These are phyloP conservation scores for Xylaria acuta DNA, from an alignment of 495 filamentous ascomycete genomes.

Conservation along the genomic window DNA sequence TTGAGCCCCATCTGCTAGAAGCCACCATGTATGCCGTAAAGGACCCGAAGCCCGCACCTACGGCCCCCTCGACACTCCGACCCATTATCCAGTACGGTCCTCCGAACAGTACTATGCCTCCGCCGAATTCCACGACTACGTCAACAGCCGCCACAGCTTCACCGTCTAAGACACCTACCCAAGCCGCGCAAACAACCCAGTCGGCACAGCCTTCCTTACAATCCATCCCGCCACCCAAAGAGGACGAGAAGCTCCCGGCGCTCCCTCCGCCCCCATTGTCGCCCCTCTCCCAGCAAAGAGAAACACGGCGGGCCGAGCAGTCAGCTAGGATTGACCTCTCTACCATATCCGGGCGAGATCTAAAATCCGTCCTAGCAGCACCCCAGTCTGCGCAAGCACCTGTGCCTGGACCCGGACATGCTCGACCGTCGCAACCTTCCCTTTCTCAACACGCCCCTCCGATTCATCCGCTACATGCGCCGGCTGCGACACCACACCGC, in stretches of 20 bases:
- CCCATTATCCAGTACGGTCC: conserved; percentile 77
- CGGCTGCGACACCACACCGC: conserved; percentile 28
- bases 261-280: neutral
- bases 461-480: conserved; percentile 33
- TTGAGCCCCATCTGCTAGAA: conserved; percentile 92
- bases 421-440: conserved; percentile 32
- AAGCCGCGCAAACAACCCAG: conserved; percentile 25
- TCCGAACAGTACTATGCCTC: conserved; percentile 63
- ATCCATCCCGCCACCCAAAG: neutral
- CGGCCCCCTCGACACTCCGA: conserved; percentile 50
- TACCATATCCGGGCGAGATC: conserved; percentile 33
- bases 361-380: conserved; percentile 41
- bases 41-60: conserved; percentile 60
- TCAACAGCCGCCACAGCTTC: conserved; percentile 26
- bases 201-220: neutral
- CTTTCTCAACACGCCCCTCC: conserved; percentile 31
- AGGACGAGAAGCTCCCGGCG: neutral
- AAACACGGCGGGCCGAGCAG: conserved; percentile 30
- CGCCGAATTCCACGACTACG: conserved; percentile 52
- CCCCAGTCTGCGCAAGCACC: conserved; percentile 37
- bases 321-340: conserved; percentile 29
- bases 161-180: conserved; percentile 27
- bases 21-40: conserved; percentile 86
- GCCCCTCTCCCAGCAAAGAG: conserved; percentile 27
- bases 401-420: conserved; percentile 30